These are phyloP conservation scores for Cryptococcus maquisensis DNA, from an alignment of 1,284 basidiomycete species.

Conservation along the genomic window DNA sequence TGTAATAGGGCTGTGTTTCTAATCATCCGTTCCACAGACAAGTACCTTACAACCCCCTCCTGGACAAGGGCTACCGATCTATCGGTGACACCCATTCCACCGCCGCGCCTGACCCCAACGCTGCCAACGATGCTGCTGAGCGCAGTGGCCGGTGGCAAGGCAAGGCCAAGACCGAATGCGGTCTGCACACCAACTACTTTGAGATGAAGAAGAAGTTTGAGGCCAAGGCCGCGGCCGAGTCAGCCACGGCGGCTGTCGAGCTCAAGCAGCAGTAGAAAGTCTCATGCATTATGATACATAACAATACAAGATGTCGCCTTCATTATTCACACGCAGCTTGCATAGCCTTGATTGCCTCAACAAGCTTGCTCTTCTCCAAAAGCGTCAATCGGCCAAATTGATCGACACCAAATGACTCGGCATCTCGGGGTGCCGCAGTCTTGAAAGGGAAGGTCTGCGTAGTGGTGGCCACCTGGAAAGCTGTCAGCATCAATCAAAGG, in stretches of 20 bases:
- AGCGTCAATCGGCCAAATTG: constrained; percentile 71
- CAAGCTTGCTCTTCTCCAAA: constrained; percentile 50
- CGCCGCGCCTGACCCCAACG: constrained; percentile 56
- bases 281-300: not conserved
- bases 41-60: constrained; percentile 84
- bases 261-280: not conserved
- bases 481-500: not conserved
- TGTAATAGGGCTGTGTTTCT: not conserved
- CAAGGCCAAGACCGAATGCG: constrained; percentile 89
- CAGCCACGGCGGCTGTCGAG: not conserved
- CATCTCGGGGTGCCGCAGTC: constrained; percentile 60
- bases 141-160: constrained; percentile 89
- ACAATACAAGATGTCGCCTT: not conserved
- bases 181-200: constrained; percentile 84
- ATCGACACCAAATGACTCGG: constrained; percentile 75
- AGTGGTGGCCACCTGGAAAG: constrained; percentile 58
- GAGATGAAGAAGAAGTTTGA: constrained; percentile 50
- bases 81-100: constrained; percentile 99
- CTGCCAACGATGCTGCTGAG: constrained; percentile 62
- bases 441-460: constrained; percentile 64
- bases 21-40: constrained; percentile 42
- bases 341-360: constrained; percentile 44
- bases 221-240: constrained; percentile 22
- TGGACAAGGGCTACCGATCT: constrained; percentile 87
- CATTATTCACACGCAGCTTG: constrained; percentile 38